Conservation (phyloP, 371 early-diverging fungal genomes). For the Zopfochytrium polystomum region DNA sequence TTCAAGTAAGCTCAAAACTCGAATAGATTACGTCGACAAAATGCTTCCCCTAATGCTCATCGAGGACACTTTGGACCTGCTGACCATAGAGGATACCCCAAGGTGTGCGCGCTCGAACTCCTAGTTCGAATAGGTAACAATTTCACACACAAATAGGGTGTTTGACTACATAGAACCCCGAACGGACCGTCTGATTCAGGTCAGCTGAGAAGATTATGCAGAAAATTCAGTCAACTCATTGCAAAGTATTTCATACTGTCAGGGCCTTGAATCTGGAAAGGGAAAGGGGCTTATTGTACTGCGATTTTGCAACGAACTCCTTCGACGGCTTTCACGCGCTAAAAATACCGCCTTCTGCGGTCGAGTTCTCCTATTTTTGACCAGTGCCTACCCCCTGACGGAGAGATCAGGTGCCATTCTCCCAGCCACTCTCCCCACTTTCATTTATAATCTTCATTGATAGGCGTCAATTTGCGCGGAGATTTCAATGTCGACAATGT, state of each 20-base stretch:
- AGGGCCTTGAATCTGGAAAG: slow-evolving; percentile 67
- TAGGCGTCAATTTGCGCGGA: slow-evolving; percentile 79
- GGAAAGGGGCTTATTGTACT: slow-evolving; percentile 81
- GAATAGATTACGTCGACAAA: no score
- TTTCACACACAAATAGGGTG: slow-evolving; percentile 55
- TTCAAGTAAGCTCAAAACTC: no score
- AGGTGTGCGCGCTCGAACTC: no score
- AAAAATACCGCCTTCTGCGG: slow-evolving; percentile 78
- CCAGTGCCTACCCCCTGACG: slow-evolving; percentile 72
- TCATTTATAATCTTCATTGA: no score
- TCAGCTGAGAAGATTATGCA: slow-evolving; percentile 26
- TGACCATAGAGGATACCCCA: no score
- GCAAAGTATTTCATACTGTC: neutral
- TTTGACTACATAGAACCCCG: slow-evolving; percentile 67
- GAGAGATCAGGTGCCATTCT: slow-evolving; percentile 82
- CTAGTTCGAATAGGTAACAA: slow-evolving; percentile 49
- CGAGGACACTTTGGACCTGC: no score
- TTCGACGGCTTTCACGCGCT: slow-evolving; percentile 75
- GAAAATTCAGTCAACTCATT: neutral
- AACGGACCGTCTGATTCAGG: slow-evolving; percentile 53
- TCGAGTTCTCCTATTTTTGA: slow-evolving; percentile 75
- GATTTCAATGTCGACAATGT: slow-evolving; percentile 72
- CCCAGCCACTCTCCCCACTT: no score
- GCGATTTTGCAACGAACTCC: slow-evolving; percentile 77
- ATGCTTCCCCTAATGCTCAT: no score